Conservation (phyloP, 2,329 filamentous ascomycete genomes). For the Calonectria crousiana region DNA sequence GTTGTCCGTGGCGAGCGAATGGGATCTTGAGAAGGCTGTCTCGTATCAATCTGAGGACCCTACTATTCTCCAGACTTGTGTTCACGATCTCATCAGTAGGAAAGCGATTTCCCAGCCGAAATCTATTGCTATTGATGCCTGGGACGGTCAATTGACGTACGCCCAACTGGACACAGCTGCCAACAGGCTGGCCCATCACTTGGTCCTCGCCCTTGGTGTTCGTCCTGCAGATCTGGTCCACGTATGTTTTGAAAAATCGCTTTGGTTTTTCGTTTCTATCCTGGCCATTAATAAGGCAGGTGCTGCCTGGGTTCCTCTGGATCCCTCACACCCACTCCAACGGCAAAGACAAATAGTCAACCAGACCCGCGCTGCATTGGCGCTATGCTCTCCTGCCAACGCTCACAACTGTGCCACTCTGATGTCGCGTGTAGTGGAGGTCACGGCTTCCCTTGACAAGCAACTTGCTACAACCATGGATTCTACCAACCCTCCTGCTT, state of each 20-base stretch:
- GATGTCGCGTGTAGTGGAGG: background rate
- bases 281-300: conserved; percentile 42
- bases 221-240: conserved; percentile 17
- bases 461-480: background rate
- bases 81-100: conserved; percentile 14
- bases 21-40: background rate
- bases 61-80: conserved; percentile 3
- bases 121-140: conserved; percentile 26
- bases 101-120: background rate
- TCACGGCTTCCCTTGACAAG: background rate
- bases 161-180: conserved; percentile 5
- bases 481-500: background rate
- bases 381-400: conserved; percentile 19
- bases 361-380: conserved; percentile 24
- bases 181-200: background rate
- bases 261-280: conserved; percentile 40
- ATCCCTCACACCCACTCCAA: conserved; percentile 32
- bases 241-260: conserved; percentile 42
- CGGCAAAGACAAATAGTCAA: conserved; percentile 20
- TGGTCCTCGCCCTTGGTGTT: conserved; percentile 25
- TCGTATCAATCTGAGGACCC: background rate
- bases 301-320: conserved; percentile 40
- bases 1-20: background rate
- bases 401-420: conserved; percentile 11
- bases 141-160: conserved; percentile 38